These are phyloP conservation scores for Coemansia interrupta DNA, from an alignment of 192 early-diverging fungal genomes.

Conservation along the genomic window DNA sequence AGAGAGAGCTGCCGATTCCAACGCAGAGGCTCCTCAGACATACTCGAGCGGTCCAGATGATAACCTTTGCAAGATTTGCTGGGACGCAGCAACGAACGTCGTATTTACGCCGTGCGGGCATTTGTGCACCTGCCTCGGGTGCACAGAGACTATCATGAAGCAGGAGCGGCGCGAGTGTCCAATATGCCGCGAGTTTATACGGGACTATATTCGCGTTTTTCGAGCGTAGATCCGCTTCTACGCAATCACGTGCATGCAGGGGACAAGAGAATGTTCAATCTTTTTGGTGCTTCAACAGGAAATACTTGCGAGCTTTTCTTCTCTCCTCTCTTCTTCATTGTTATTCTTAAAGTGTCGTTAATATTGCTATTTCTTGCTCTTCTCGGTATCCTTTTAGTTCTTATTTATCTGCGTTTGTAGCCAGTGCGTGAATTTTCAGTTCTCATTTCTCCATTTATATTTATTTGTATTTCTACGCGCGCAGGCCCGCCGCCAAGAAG, in stretches of 20 bases:
- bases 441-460: background rate
- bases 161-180: conserved; percentile 69
- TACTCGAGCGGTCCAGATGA: conserved; percentile 52
- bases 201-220: conserved; percentile 67
- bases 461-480: too few relatives aligned
- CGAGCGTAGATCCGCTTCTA: conserved; percentile 41
- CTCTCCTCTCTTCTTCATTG: background rate
- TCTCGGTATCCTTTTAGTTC: background rate
- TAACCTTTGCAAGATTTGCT: conserved; percentile 78
- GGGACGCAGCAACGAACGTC: conserved; percentile 73
- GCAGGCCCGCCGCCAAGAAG: too few relatives aligned
- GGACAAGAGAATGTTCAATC: background rate
- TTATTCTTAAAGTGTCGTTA: background rate
- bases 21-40: conserved; percentile 1
- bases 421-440: background rate
- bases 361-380: too few relatives aligned
- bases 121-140: conserved; percentile 79
- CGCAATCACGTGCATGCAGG: background rate
- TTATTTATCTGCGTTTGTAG: background rate
- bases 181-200: conserved; percentile 72
- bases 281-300: background rate
- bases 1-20: conserved; percentile 28
- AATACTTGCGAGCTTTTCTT: too few relatives aligned
- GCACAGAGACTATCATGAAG: conserved; percentile 56
- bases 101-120: conserved; percentile 85